phyloP scores from a whole-genome alignment of 2,329 filamentous ascomycete genomes.

The Aspergillus sp. region DNA sequence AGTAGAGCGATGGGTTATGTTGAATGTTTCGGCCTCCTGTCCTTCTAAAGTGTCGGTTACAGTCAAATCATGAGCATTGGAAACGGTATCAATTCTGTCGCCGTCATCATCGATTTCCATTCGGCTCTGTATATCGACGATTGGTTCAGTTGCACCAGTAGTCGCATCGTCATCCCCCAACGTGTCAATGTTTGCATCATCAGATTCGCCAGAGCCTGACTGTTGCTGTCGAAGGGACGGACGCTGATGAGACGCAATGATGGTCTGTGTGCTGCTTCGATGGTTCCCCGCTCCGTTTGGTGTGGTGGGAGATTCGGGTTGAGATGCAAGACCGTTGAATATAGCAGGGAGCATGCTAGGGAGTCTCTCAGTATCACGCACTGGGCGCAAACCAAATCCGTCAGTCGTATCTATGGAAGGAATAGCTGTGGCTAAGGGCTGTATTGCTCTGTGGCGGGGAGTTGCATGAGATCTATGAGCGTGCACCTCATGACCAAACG shows the following conservation, averaged over 20 bases:
- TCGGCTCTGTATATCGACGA: conserved; percentile 76
- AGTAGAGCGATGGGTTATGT: conserved; percentile 84
- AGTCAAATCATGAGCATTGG: conserved; percentile 72
- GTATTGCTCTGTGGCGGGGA: conserved; percentile 61
- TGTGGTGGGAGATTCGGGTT: conserved; percentile 88
- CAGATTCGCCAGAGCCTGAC: conserved; percentile 81
- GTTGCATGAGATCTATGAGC: conserved; percentile 54
- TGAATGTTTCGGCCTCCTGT: conserved; percentile 89
- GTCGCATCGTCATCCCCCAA: conserved; percentile 67
- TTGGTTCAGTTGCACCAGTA: conserved; percentile 64
- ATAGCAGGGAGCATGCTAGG: conserved; percentile 78
- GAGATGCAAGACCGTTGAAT: conserved; percentile 74
- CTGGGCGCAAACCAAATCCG: conserved; percentile 74
- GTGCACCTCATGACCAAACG: conserved; percentile 61
- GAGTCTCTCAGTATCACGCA: conserved; percentile 80
- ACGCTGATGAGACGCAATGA: conserved; percentile 68
- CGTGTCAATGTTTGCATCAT: conserved; percentile 81
- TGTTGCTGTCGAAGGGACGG: conserved; percentile 89
- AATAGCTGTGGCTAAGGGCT: conserved; percentile 70
- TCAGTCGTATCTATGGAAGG: conserved; percentile 71
- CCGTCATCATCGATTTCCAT: conserved; percentile 90
- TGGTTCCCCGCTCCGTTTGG: conserved; percentile 70
- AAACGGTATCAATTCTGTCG: conserved; percentile 72
- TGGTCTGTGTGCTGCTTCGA: conserved; percentile 58
- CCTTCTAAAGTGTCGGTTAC: conserved; percentile 80